Evolutionary conservation across 495 filamentous ascomycete genomes (phyloP).

Genomic region (Apiosordaria backusii): DNA sequence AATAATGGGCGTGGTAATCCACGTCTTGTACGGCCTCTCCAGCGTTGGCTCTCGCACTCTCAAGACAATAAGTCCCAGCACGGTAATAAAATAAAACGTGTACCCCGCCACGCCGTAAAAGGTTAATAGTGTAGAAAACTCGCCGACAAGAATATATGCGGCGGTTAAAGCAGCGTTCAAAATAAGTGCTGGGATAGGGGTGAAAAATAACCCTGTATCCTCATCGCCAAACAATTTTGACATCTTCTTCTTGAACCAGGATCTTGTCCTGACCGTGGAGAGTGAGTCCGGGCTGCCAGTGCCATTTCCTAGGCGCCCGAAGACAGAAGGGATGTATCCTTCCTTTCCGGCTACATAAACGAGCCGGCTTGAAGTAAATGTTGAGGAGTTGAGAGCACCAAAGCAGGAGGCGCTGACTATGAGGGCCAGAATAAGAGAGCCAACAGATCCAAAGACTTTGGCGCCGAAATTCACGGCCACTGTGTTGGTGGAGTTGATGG

Average conservation of each 20-base stretch:
- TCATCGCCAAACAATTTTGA: slow-evolving; percentile 58
- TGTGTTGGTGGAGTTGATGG: slow-evolving; percentile 82
- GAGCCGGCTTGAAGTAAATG: slow-evolving; percentile 87
- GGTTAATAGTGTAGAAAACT: slow-evolving; percentile 86
- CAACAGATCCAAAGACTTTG: slow-evolving; percentile 81
- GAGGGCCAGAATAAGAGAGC: slow-evolving; percentile 80
- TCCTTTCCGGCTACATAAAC: slow-evolving; percentile 95
- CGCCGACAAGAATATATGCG: slow-evolving; percentile 77
- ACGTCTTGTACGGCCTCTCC: slow-evolving; percentile 86
- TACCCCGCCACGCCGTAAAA: slow-evolving; percentile 98
- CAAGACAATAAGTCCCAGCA: slow-evolving; percentile 87
- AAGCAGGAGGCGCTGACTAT: slow-evolving; percentile 86
- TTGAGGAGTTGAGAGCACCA: slow-evolving; percentile 89
- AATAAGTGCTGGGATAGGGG: slow-evolving; percentile 83
- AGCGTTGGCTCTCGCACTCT: slow-evolving; percentile 83
- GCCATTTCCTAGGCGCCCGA: slow-evolving; percentile 78
- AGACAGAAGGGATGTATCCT: slow-evolving; percentile 82
- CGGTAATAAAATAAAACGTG: slow-evolving; percentile 93
- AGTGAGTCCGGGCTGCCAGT: slow-evolving; percentile 35
- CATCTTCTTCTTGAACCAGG: slow-evolving; percentile 55
- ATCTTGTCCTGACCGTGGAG: slow-evolving; percentile 52
- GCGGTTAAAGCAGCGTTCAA: slow-evolving; percentile 72
- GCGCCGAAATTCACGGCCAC: slow-evolving; percentile 90
- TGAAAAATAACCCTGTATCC: slow-evolving; percentile 67
- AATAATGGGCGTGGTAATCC: slow-evolving; percentile 94